phyloP scores from a whole-genome alignment of 768 basidiomycete genomes.

The Pulveroboletus sp. region DNA sequence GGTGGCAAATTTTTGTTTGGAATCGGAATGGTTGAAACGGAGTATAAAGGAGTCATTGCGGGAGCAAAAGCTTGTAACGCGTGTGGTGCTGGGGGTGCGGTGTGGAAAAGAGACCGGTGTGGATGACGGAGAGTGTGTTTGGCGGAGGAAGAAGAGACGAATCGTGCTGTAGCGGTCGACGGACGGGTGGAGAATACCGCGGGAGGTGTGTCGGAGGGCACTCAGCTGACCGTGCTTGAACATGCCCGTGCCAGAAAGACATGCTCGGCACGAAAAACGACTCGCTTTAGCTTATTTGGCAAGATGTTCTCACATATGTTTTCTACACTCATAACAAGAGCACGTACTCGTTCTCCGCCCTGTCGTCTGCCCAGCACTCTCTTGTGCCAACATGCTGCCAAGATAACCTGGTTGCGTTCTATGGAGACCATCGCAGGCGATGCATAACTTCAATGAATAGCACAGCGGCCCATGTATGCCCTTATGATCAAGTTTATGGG shows the following conservation, averaged over 20 bases:
- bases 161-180: conserved; percentile 59
- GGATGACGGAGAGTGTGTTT: conserved; percentile 12
- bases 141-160: conserved; percentile 51
- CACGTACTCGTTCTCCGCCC: no score
- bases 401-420: no score
- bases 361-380: no score
- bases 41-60: neutral
- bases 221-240: neutral
- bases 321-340: no score
- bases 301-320: conserved; percentile 2
- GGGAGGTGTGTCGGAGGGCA: conserved; percentile 25
- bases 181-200: conserved; percentile 25
- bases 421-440: no score
- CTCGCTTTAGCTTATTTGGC: conserved; percentile 1
- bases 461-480: no score
- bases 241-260: conserved; percentile 11
- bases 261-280: neutral
- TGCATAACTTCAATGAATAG: no score
- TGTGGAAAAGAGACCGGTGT: neutral
- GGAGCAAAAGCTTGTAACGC: neutral
- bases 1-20: conserved; percentile 3
- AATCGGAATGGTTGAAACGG: conserved; percentile 18
- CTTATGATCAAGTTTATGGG: no score
- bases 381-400: no score
- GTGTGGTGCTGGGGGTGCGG: neutral